Conservation (phyloP, 805 yeast genomes). For the Pichia phayaonensis region DNA sequence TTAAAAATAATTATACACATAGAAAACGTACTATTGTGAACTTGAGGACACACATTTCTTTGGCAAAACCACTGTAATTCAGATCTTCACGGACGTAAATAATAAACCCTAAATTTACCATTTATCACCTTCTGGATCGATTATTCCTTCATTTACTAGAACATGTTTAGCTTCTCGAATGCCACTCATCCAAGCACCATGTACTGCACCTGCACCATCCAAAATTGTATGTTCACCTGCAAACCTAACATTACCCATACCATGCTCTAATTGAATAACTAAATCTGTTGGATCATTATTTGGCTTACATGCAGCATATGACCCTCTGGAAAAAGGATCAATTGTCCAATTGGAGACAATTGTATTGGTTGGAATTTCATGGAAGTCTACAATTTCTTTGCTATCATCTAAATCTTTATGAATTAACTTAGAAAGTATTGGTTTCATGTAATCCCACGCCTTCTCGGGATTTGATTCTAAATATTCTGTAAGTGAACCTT, state of each 20-base stretch:
- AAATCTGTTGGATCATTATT: slow-evolving; percentile 64
- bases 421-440: slow-evolving; percentile 32
- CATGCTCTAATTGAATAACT: slow-evolving; percentile 53
- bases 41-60: too few relatives aligned
- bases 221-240: slow-evolving; percentile 87
- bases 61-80: too few relatives aligned
- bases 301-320: slow-evolving; percentile 66
- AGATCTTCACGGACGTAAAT: too few relatives aligned
- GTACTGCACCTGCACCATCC: slow-evolving; percentile 89
- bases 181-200: slow-evolving; percentile 81
- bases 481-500: slow-evolving; percentile 63
- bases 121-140: slow-evolving; percentile 33
- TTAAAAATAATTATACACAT: too few relatives aligned
- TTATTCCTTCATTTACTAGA: slow-evolving; percentile 16
- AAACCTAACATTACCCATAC: slow-evolving; percentile 57
- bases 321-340: slow-evolving; percentile 74
- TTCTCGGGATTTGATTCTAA: slow-evolving; percentile 41
- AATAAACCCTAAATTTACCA: slow-evolving; percentile 5
- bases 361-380: slow-evolving; percentile 30
- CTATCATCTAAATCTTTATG: neutral
- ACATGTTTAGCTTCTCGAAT: slow-evolving; percentile 24
- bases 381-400: neutral
- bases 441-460: slow-evolving; percentile 54
- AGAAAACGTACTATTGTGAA: too few relatives aligned
- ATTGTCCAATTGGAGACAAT: slow-evolving; percentile 67